A percentile compares a stretch with the other conserved stretches of the same genome.
Conservation (phyloP, 768 basidiomycete genomes). For the Boletus sensibilis region DNA sequence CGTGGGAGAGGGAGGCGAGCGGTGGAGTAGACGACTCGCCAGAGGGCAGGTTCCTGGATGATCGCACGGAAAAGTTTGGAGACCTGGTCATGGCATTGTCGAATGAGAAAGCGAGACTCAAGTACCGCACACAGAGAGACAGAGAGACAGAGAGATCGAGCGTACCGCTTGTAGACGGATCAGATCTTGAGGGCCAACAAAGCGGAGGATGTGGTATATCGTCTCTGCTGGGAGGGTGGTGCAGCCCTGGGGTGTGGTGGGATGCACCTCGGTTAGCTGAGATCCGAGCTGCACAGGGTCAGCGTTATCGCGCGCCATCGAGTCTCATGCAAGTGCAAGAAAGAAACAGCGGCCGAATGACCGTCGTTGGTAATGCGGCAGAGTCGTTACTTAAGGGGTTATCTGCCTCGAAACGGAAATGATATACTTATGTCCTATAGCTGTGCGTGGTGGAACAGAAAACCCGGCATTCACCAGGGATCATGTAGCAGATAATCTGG, state of each 20-base stretch:
- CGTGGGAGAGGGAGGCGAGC: conserved; percentile 16
- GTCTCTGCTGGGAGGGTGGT: conserved; percentile 18
- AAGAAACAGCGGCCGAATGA: not conserved
- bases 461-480: no score
- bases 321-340: not conserved
- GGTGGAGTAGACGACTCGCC: conserved; percentile 13
- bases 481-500: no score
- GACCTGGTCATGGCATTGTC: conserved; percentile 7
- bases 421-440: no score
- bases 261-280: not conserved
- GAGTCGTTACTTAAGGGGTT: not conserved
- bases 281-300: not conserved
- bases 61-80: conserved; percentile 13
- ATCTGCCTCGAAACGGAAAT: conserved; percentile 2
- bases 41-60: conserved; percentile 11
- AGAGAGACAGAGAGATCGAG: not conserved
- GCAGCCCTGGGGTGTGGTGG: not conserved
- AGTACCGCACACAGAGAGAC: no score
- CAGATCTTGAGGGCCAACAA: conserved; percentile 9
- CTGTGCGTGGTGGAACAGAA: no score
- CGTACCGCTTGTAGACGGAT: conserved; percentile 17
- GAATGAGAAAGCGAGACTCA: not conserved
- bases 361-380: not conserved
- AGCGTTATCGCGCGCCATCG: conserved; percentile 11
- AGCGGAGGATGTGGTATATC: conserved; percentile 9